Base-by-base conservation (phyloP, 176 grass and related monocot genomes). In the Dendrocalamus sinicus region DNA sequence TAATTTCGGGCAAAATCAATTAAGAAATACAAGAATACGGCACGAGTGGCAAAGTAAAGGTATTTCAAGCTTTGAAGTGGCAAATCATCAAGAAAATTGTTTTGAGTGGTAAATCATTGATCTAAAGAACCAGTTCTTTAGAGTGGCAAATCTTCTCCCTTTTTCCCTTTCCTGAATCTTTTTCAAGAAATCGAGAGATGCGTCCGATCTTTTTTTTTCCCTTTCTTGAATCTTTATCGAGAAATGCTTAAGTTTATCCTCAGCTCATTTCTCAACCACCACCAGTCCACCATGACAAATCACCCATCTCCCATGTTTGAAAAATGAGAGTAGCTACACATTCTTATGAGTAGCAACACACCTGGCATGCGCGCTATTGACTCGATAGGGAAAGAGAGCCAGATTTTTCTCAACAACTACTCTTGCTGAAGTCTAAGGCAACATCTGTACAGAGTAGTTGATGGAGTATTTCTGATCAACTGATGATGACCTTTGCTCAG, bases 201-300 rank as follows among this genome's bases (percentile, higher is more conserved):
- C 8, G 5, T 4, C 45, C 2, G 11, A 12, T 46, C 45, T 45
- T 28, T 28, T 28, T 9, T 54, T 54, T 20, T 1, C 1, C 5
- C 0, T 3, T 70, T 11, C 51, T 4, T 69, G 2, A 44, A 78
- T 70, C 7, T 37, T 77, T 57, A 70, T 35, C 5, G 4, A 13
- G 48, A 35, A 70, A 12, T 16, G 1, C 4, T 3, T 11, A 47
- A n/a, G 64, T 59, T 78, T 86, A 78, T 85, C 84, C 24, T 48
- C 52, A 11, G 8, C 50, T 41, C 44, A n/a, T 39, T 60, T 57
- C 75, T 78, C 52, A 78, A 70, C 75, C 4, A 78, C 74, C 48
- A 44, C 57, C 8, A 10, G 57, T 59, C 20, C 57, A 59, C 32
- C 4, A 16, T 78, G 73, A 78, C 83, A 78, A 51, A 24, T 70